Percentiles rank a stretch among this genome's conserved stretches.
These are phyloP conservation scores for Paracoccidioides lutzii DNA, from an alignment of 2,329 filamentous ascomycete genomes.

Conservation along the genomic window DNA sequence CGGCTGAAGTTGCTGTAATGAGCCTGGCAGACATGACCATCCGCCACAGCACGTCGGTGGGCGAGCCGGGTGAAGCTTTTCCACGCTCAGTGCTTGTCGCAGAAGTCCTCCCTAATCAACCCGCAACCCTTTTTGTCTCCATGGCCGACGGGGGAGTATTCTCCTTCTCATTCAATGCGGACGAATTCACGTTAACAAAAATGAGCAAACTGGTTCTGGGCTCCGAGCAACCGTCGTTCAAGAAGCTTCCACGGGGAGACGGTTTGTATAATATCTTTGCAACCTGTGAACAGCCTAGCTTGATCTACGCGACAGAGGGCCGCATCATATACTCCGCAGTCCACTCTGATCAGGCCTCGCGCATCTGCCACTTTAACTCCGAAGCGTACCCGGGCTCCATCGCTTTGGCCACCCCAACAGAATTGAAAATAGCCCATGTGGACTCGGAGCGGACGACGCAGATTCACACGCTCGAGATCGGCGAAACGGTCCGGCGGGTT, in stretches of 20 bases:
- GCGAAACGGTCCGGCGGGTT: slow-evolving; percentile 73
- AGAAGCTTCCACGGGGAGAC: slow-evolving; percentile 56
- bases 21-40: slow-evolving; percentile 53
- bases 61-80: slow-evolving; percentile 58
- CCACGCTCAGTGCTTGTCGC: slow-evolving; percentile 71
- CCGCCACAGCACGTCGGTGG: slow-evolving; percentile 51
- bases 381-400: slow-evolving; percentile 70
- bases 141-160: slow-evolving; percentile 88
- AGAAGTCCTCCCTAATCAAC: slow-evolving; percentile 54
- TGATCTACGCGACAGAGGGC: slow-evolving; percentile 83
- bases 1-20: slow-evolving; percentile 65
- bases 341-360: slow-evolving; percentile 72
- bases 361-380: slow-evolving; percentile 69
- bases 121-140: slow-evolving; percentile 70
- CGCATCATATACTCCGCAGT: slow-evolving; percentile 87
- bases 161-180: slow-evolving; percentile 58
- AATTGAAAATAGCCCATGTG: slow-evolving; percentile 67
- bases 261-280: slow-evolving; percentile 72
- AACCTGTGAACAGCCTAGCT: slow-evolving; percentile 82
- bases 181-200: slow-evolving; percentile 51
- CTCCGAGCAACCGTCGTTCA: slow-evolving; percentile 70
- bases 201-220: slow-evolving; percentile 76
- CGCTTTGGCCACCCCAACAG: slow-evolving; percentile 61
- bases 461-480: slow-evolving; percentile 63
- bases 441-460: slow-evolving; percentile 81